A percentile compares a stretch with the other conserved stretches of the same genome.
Conservation (phyloP, 2,329 filamentous ascomycete species). For the Daldinia sp. region DNA sequence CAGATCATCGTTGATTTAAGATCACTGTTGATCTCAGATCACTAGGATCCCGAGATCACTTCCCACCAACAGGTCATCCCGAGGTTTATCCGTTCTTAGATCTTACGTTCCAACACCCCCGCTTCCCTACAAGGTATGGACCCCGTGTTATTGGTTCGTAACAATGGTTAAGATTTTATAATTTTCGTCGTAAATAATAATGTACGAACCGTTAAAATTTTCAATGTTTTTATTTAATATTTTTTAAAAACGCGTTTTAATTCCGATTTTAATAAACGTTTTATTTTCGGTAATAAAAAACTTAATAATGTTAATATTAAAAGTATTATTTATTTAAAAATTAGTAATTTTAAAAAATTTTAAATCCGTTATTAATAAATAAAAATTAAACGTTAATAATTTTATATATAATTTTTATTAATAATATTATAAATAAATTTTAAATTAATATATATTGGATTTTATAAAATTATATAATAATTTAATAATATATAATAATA, state of each 20-base stretch:
- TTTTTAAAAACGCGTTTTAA: neutral
- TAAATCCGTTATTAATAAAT: conserved; percentile 8
- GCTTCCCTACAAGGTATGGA: too few species aligned
- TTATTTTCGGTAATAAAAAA: conserved; percentile 7
- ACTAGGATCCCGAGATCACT: too few species aligned
- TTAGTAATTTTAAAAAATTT: neutral
- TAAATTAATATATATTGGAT: too few species aligned
- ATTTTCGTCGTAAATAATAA: neutral
- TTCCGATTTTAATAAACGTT: neutral
- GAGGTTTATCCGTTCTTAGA: too few species aligned
- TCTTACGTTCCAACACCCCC: too few species aligned
- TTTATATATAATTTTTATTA: conserved; percentile 13
- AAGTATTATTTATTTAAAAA: conserved; percentile 3
- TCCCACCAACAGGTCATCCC: too few species aligned
- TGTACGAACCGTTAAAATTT: neutral
- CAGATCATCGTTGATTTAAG: too few species aligned
- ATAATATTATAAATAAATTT: conserved; percentile 14
- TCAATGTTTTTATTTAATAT: neutral
- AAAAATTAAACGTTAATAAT: conserved; percentile 12
- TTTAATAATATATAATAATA: too few species aligned
- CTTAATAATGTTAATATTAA: conserved; percentile 14
- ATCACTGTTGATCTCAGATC: too few species aligned
- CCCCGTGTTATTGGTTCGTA: too few species aligned
- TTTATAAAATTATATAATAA: too few species aligned
- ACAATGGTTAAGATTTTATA: neutral